Evolutionary conservation across 306 rosid genomes (phyloP).

Genomic region (Myrica gale): DNA sequence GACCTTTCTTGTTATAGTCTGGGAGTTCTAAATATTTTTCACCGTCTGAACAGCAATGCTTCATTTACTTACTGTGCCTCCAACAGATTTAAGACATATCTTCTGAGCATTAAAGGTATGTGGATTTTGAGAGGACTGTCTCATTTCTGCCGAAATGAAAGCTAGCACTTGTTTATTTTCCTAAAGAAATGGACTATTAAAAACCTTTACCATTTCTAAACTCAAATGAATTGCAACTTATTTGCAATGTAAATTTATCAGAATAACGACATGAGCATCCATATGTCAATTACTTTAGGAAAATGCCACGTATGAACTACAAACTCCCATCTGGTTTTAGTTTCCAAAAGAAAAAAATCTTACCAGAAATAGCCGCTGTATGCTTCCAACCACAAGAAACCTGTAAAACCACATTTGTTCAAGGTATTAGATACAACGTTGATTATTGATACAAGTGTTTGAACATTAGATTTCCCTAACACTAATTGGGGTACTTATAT

Average conservation of each 20-base stretch:
- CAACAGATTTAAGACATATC: no score
- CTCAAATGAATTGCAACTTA: not conserved
- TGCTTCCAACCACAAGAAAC: constrained; percentile 99
- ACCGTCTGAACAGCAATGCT: no score
- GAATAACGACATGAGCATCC: not conserved
- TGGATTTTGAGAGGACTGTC: no score
- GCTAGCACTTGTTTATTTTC: no score
- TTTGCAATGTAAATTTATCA: not conserved
- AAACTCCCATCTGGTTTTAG: not conserved
- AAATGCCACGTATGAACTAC: not conserved
- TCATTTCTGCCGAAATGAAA: no score
- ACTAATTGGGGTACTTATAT: not conserved
- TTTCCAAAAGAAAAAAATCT: constrained; percentile 3
- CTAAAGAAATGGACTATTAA: not conserved
- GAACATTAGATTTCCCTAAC: constrained; percentile 2
- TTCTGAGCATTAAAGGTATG: no score
- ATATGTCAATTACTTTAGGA: not conserved
- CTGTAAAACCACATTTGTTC: constrained; percentile 35
- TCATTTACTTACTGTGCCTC: no score
- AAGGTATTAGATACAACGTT: constrained; percentile 12
- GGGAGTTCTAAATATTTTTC: no score
- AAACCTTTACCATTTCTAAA: not conserved
- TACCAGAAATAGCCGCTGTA: constrained; percentile 87
- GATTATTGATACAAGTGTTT: not conserved
- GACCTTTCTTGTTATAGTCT: not conserved